Evolutionary conservation across 257 asterid genomes (phyloP).

Genomic region (Datura wrightii): DNA sequence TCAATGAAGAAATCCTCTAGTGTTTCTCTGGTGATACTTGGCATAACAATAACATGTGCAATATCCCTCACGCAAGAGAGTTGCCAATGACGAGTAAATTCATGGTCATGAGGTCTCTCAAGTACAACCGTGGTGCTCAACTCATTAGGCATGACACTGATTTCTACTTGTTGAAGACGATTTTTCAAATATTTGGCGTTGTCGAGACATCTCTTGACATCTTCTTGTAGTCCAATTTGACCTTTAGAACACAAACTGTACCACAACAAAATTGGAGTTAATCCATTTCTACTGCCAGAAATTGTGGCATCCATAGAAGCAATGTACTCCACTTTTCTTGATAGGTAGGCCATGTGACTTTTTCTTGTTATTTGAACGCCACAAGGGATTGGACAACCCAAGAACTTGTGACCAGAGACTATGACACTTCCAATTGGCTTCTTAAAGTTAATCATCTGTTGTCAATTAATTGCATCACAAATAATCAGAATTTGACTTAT

Average conservation of each 20-base stretch:
- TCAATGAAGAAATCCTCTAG: constrained; percentile 32
- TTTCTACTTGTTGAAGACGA: constrained; percentile 25
- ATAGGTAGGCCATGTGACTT: constrained; percentile 19
- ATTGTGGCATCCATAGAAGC: constrained; percentile 40
- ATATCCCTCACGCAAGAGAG: no score
- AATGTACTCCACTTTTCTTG: constrained; percentile 36
- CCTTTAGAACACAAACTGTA: constrained; percentile 36
- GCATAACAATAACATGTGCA: no score
- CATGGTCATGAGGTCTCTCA: not conserved
- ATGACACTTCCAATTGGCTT: no score
- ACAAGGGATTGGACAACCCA: constrained; percentile 24
- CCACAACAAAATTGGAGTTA: constrained; percentile 39
- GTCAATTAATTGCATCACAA: not conserved
- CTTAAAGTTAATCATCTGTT: not conserved
- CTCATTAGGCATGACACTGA: constrained; percentile 35
- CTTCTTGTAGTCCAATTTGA: constrained; percentile 22
- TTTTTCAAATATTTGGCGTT: constrained; percentile 29
- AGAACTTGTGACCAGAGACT: no score
- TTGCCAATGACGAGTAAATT: no score
- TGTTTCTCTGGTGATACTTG: constrained; percentile 27
- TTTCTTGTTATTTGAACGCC: constrained; percentile 43
- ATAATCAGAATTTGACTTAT: not conserved
- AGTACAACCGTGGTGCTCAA: constrained; percentile 35
- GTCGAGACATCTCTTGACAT: constrained; percentile 29
- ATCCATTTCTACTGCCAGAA: constrained; percentile 39